Evolutionary conservation across 768 basidiomycete genomes (phyloP), one percentile per base, ranked within the genome.

Genomic region (Mycena epipterygia): DNA sequence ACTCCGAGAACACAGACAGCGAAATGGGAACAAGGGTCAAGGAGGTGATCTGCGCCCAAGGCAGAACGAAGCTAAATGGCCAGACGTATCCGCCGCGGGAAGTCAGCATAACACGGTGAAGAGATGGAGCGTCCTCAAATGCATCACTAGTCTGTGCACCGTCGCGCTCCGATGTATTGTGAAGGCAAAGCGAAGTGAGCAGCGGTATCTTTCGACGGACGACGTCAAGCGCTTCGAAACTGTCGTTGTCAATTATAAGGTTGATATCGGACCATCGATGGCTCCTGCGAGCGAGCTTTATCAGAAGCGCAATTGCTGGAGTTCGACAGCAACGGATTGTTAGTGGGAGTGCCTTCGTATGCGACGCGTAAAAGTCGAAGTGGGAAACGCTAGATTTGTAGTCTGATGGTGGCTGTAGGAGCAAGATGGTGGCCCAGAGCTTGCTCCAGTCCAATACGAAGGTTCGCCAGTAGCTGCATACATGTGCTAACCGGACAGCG

Each of bases 11-110:
- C 21, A 61, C 60, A 29, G 58, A 55, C 23, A 66, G 13, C 21
- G 63, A 60, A 25, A 73, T 66, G 37, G 64, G 55, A 11, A 12
- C 23, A 51, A 73, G 68, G 8, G 53, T 66, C 37, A 73, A 48
- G 16, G 57, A 73, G 37, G 67, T 69, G 37, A 73, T 27, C 30
- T 73, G 72, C 14, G 21, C 41, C 67, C 64, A 73, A 8, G 72
- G 72, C 12, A 73, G 42, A 11, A 64, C 44, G 17, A 62, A 39
- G 17, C 63, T 59, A 29, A 57, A 64, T 0, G 68, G 67, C 64
- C 71, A 68, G 33, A 68, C 55, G 57, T 68, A 44, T 5, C 42
- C 67, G 33, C 14, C 32, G 5, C 8, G 0, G 11, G 25, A 35
- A 8, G 42, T 48, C 13, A 73, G 30, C 0, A 52, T 13, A 27